Evolutionary conservation across 495 filamentous ascomycete species (phyloP), one percentile per base, ranked within the genome.

Genomic region (Aspergillus diversus): DNA sequence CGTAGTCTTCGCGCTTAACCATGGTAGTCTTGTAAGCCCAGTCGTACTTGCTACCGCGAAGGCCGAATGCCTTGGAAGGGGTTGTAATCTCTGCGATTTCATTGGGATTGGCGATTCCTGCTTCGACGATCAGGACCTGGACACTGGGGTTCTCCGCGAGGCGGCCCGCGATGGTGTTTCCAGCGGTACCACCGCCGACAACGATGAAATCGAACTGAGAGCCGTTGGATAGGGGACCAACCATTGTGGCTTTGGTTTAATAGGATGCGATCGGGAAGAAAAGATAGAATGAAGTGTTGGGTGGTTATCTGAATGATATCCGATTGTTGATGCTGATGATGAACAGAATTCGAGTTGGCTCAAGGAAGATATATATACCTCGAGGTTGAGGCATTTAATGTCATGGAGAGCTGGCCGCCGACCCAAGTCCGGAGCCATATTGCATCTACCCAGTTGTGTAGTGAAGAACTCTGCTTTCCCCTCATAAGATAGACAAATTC

Each of bases 21-120:
- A 89, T 82, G 33, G 83, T 86, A 0, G 84, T 84, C 74, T 89
- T 87, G 76, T 86, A 88, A 1, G 71, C 76, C 86, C 85, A 89
- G 73, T 89, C 86, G 64, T 83, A 75, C 60, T 82, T 67, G 63
- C 75, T 79, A n/a, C 69, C 72, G 0, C 78, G 75, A 0, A 82
- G 71, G 0, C 73, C 69, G 43, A 83, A 77, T 7, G 80, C 80
- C 8, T 70, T 63, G 1, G 75, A 71, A 12, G 80, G 81, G 7
- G 80, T 82, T 2, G 71, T 77, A 64, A 84, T 83, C 3, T 76
- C 70, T 0, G 70, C 68, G 17, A 81, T 67, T 16, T 80, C 69
- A 21, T 71, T 55, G 0, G 81, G 70, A 60, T 80, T 81, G 16
- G 60, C 51, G 21, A 70, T 63, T n/a, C 75, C 75, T 0, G 84